These are phyloP conservation scores for Penicillium turbatum DNA, from an alignment of 495 filamentous ascomycete species.

Conservation along the genomic window DNA sequence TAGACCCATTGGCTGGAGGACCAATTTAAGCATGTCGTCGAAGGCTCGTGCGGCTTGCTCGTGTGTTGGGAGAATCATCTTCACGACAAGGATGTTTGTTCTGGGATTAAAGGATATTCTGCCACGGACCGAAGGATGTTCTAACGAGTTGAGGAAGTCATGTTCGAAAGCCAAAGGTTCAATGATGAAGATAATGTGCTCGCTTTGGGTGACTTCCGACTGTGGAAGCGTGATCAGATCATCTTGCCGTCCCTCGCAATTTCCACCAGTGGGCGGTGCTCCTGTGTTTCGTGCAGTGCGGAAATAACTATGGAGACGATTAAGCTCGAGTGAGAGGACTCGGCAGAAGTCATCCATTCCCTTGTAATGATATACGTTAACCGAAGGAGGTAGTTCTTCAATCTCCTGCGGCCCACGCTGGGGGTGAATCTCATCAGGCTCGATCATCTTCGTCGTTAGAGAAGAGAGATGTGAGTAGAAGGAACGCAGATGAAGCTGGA, in stretches of 20 bases:
- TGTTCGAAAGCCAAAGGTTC: neutral
- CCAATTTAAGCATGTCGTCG: neutral
- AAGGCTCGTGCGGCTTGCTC: neutral
- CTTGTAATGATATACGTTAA: slow-evolving; percentile 3
- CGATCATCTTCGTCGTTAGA: neutral
- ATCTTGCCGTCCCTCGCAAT: neutral
- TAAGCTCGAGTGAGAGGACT: slow-evolving; percentile 4
- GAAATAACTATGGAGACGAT: slow-evolving; percentile 1
- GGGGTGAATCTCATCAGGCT: neutral
- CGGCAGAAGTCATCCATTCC: slow-evolving; percentile 1
- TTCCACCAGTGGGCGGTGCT: no score
- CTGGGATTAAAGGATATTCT: neutral
- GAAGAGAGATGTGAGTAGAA: no score
- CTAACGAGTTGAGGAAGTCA: neutral
- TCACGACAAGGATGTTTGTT: neutral
- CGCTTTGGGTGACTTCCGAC: slow-evolving; percentile 1
- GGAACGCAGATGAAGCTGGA: no score
- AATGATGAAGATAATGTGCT: slow-evolving; percentile 7
- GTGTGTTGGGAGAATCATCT: neutral
- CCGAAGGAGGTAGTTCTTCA: slow-evolving; percentile 6
- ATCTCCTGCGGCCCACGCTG: neutral
- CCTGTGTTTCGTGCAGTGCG: neutral
- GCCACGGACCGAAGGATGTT: neutral
- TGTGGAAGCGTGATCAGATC: neutral
- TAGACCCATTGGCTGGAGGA: neutral